These are phyloP conservation scores for Salvia rosmarinus DNA, from an alignment of 257 asterid species.

Conservation along the genomic window DNA sequence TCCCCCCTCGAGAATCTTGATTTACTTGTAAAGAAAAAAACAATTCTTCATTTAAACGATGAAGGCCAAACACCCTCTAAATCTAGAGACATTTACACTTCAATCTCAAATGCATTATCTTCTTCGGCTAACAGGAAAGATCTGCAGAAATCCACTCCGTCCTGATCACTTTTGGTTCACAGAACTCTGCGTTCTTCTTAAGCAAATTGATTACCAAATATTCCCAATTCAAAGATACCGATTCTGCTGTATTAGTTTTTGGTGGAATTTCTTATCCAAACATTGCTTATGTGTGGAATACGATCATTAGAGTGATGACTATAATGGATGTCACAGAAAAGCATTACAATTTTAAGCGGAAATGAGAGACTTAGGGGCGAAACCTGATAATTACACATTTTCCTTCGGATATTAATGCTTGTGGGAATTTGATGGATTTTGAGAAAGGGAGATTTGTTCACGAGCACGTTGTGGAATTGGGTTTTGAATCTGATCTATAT, in stretches of 20 bases:
- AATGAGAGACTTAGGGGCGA: constrained; percentile 58
- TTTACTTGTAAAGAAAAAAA: too few relatives aligned
- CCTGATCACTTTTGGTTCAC: constrained; percentile 54
- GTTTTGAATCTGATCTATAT: constrained; percentile 66
- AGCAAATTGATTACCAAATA: constrained; percentile 73
- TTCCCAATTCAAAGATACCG: constrained; percentile 62
- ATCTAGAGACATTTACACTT: constrained; percentile 34
- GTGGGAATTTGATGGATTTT: constrained; percentile 60
- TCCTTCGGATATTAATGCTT: constrained; percentile 76
- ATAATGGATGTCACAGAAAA: constrained; percentile 48
- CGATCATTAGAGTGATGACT: constrained; percentile 80
- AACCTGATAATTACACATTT: constrained; percentile 69
- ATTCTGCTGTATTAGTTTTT: constrained; percentile 53
- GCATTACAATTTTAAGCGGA: constrained; percentile 61
- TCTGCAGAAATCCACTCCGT: constrained; percentile 61
- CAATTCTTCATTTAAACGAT: too few relatives aligned
- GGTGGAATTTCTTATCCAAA: constrained; percentile 31
- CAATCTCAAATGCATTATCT: constrained; percentile 57
- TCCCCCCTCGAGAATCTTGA: too few relatives aligned
- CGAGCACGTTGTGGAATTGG: constrained; percentile 51
- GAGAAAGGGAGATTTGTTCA: constrained; percentile 56
- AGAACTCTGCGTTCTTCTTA: constrained; percentile 49
- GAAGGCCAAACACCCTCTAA: too few relatives aligned
- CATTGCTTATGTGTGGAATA: constrained; percentile 62
- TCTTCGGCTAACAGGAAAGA: constrained; percentile 41